Percentiles rank a stretch among this genome's conserved stretches.
Evolutionary conservation across 345 rosid genomes (phyloP).

Genomic region (Draba incana): DNA sequence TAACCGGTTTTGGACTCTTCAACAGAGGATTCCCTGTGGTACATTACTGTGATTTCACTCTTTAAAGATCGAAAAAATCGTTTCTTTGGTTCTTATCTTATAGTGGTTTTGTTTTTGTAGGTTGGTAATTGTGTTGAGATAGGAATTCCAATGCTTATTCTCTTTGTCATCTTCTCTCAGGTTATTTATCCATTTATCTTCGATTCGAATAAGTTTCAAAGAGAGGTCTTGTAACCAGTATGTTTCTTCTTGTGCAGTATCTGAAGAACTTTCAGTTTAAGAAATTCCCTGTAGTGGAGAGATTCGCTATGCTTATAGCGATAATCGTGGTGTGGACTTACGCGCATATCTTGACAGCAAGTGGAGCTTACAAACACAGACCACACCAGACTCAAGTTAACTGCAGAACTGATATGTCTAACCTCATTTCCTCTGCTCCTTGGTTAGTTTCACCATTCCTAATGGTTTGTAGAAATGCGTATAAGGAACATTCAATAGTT

Average conservation of each 20-base stretch:
- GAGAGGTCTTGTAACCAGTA: background rate
- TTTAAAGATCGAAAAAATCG: background rate
- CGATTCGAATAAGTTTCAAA: background rate
- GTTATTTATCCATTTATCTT: constrained; percentile 40
- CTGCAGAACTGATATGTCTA: constrained; percentile 94
- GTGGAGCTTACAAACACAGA: constrained; percentile 92
- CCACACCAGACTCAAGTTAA: constrained; percentile 75
- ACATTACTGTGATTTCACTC: constrained; percentile 25
- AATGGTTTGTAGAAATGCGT: background rate
- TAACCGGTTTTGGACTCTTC: constrained; percentile 92
- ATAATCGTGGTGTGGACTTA: constrained; percentile 87
- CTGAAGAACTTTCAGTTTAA: constrained; percentile 71
- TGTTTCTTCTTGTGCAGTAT: constrained; percentile 55
- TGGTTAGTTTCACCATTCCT: constrained; percentile 54
- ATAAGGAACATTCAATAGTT: constrained; percentile 2
- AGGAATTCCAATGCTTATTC: constrained; percentile 88
- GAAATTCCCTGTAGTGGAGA: constrained; percentile 75
- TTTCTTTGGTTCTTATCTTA: constrained; percentile 2
- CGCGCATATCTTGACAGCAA: constrained; percentile 94
- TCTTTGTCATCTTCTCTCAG: constrained; percentile 85
- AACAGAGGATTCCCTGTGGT: constrained; percentile 99
- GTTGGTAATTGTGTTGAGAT: constrained; percentile 88
- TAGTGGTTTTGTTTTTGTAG: constrained; percentile 44
- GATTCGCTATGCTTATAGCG: constrained; percentile 85
- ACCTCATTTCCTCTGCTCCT: constrained; percentile 99